Evolutionary conservation across 176 grass and related monocot genomes (phyloP), one percentile per base, ranked within the genome.

Genomic region (Thalia dealbata): DNA sequence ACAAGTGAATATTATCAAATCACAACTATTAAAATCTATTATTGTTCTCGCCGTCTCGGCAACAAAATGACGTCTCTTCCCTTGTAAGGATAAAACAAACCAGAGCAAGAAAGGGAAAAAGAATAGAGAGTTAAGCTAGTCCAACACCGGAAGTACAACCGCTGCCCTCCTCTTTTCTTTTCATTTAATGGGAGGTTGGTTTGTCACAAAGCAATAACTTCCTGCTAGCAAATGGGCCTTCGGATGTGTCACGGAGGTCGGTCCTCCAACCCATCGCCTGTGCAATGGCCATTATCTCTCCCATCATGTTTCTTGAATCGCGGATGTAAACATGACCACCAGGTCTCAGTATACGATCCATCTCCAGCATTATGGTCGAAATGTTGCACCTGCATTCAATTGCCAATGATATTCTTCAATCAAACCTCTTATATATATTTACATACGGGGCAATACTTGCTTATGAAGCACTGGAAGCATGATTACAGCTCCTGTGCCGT

Each of bases 301-400:
- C 54, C 59, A 92, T 71, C 24, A 85, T 66, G 68, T 79, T 73
- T 68, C 61, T 92, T 22, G 28, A 82, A 70, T 96, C 92, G 14
- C 80, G 82, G 23, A 96, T 96, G 66, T 92, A 96, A 24, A 72
- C 89, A 60, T 54, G 91, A 24, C 92, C 89, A 48, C 88, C 92
- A 13, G 89, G 89, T 71, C 92, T 80, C 43, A 96, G 76, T 61
- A 96, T 89, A 43, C 92, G 84, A 81, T 96, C 84, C 92, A 96
- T 96, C 86, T 86, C 89, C 56, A 96, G 78, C 75, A 96, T 83
- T 52, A 96, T 92, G 81, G 26, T 82, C 52, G 92, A 86, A 56
- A 87, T 87, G 54, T 89, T 96, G 71, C 92, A 96, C 78, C 91
- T 96, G 85, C 29, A 44, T 42, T n/a, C 38, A 4, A 2, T 42